A percentile compares a stretch with the other conserved stretches of the same genome.
Conservation (phyloP, 805 yeast genomes). For the Hanseniaspora occidentalis region DNA sequence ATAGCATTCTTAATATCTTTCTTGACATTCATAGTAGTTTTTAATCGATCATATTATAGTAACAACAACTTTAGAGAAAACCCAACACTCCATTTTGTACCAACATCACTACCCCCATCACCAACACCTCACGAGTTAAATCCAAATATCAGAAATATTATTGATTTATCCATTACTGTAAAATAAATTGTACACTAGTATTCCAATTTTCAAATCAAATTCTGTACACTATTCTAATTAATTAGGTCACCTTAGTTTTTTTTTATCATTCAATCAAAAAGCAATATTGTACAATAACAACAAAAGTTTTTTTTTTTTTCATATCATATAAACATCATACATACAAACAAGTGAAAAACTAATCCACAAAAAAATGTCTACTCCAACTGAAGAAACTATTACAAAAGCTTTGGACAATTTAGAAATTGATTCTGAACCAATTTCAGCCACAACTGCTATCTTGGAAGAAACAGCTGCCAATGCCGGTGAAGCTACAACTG, state of each 20-base stretch:
- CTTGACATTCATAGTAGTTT: too few species aligned
- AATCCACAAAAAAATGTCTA: conserved; percentile 6
- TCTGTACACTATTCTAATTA: background rate
- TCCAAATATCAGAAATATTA: too few species aligned
- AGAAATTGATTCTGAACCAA: conserved; percentile 18
- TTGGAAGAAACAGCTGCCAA: background rate
- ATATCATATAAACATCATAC: background rate
- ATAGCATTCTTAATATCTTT: too few species aligned
- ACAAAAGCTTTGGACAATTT: conserved; percentile 22
- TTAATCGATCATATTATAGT: too few species aligned
- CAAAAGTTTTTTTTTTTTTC: background rate
- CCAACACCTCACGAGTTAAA: too few species aligned
- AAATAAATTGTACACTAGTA: background rate
- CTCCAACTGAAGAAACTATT: conserved; percentile 18
- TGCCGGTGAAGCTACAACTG: background rate
- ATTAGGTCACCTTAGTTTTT: background rate
- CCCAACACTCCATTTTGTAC: too few species aligned
- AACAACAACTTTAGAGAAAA: too few species aligned
- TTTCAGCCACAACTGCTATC: background rate
- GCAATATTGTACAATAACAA: background rate
- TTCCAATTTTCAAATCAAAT: background rate
- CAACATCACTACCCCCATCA: too few species aligned
- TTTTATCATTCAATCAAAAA: too few species aligned
- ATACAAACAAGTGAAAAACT: background rate
- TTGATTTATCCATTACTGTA: too few species aligned